Evolutionary conservation across 257 asterid species (phyloP).

Genomic region (Marsdenia floribunda): DNA sequence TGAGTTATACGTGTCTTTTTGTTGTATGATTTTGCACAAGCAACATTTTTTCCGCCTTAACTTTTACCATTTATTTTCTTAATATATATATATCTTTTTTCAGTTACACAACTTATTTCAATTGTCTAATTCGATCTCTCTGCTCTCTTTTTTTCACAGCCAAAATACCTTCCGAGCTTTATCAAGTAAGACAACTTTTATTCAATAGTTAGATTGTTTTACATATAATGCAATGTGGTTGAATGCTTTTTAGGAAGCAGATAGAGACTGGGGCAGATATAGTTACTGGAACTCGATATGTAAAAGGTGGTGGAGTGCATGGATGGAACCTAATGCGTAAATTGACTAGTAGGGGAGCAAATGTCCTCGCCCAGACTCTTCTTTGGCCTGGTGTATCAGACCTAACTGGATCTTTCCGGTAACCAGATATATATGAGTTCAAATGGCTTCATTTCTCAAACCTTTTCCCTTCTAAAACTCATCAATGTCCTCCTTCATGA

Average conservation of each 20-base stretch:
- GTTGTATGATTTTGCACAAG: neutral
- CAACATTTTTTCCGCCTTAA: neutral
- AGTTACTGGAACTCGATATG: slow-evolving; percentile 96
- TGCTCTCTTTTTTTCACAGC: slow-evolving; percentile 43
- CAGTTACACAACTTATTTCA: neutral
- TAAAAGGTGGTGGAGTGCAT: slow-evolving; percentile 87
- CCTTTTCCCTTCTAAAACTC: slow-evolving; percentile 5
- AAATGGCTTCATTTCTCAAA: slow-evolving; percentile 1
- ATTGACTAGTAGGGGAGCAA: slow-evolving; percentile 98
- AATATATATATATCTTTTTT: neutral
- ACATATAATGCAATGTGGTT: slow-evolving; percentile 14
- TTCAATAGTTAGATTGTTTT: slow-evolving; percentile 11
- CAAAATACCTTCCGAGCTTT: slow-evolving; percentile 86
- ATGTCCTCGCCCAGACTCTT: slow-evolving; percentile 92
- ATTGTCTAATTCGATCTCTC: slow-evolving; percentile 18
- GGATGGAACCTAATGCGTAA: slow-evolving; percentile 99
- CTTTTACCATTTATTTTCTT: neutral
- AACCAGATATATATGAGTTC: slow-evolving; percentile 14
- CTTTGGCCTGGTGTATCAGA: slow-evolving; percentile 99
- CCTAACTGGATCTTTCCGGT: slow-evolving; percentile 98
- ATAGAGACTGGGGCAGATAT: slow-evolving; percentile 87
- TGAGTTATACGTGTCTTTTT: neutral
- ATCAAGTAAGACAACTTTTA: slow-evolving; percentile 61
- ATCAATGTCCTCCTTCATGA: slow-evolving; percentile 12
- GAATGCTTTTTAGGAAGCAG: slow-evolving; percentile 60